Percentiles rank a stretch among this genome's conserved stretches.
These are phyloP conservation scores for Paramecium caudatum DNA, from an alignment of 73 alveolate species.

Conservation along the genomic window DNA sequence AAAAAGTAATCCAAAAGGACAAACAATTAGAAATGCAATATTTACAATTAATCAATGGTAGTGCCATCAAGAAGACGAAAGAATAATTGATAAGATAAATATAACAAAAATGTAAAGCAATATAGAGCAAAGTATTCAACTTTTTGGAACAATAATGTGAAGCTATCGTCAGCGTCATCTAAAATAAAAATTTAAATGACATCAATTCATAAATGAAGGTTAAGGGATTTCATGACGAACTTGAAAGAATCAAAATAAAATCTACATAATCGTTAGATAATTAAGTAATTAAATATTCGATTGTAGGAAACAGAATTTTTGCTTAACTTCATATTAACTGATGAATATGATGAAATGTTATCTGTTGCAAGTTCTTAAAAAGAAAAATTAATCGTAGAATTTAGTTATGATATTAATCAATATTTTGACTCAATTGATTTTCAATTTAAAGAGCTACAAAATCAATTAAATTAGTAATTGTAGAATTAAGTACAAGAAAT, in stretches of 20 bases:
- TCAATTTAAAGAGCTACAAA: background rate
- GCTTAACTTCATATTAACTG: background rate
- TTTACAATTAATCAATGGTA: background rate
- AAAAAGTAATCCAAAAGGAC: slow-evolving; percentile 1
- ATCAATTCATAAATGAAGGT: slow-evolving; percentile 4
- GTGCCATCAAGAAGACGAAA: slow-evolving; percentile 5
- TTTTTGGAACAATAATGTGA: slow-evolving; percentile 35
- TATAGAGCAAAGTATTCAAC: slow-evolving; percentile 8
- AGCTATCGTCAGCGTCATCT: background rate
- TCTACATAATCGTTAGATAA: slow-evolving; percentile 32
- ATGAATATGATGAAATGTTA: slow-evolving; percentile 23
- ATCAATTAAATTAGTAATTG: slow-evolving; percentile 13
- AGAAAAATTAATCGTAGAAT: slow-evolving; percentile 1
- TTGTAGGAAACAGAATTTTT: slow-evolving; percentile 22
- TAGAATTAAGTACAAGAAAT: background rate
- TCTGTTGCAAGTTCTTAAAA: background rate
- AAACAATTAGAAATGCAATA: slow-evolving; percentile 2
- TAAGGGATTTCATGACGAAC: slow-evolving; percentile 50
- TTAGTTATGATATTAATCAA: slow-evolving; percentile 24
- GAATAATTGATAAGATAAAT: slow-evolving; percentile 45
- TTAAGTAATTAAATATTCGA: background rate
- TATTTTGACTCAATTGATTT: background rate
- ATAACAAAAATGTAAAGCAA: slow-evolving; percentile 45
- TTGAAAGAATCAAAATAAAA: slow-evolving; percentile 29
- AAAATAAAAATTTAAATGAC: slow-evolving; percentile 38